Conservation (phyloP, 2,329 filamentous ascomycete genomes). For the Calonectria naviculata region DNA sequence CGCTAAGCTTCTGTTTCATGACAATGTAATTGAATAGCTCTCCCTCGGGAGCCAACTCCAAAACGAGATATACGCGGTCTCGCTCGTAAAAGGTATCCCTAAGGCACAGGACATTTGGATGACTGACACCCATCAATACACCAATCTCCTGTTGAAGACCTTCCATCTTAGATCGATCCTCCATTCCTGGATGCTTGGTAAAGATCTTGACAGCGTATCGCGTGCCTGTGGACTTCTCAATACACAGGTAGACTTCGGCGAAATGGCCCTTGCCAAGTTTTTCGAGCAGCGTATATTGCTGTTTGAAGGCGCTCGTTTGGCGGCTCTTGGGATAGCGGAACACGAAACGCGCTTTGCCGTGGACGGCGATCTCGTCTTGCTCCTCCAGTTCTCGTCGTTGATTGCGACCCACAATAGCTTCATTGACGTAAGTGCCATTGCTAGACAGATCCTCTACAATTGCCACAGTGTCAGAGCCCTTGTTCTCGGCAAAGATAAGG, state of each 20-base stretch:
- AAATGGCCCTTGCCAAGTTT: slow-evolving; percentile 96
- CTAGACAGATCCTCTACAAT: slow-evolving; percentile 93
- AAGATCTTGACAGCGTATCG: slow-evolving; percentile 96
- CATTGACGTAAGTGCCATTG: slow-evolving; percentile 97
- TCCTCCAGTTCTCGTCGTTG: slow-evolving; percentile 89
- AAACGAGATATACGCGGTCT: slow-evolving; percentile 89
- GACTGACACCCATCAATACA: slow-evolving; percentile 96
- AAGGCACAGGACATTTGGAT: slow-evolving; percentile 90
- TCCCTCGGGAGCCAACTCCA: slow-evolving; percentile 91
- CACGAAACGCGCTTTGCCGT: slow-evolving; percentile 87
- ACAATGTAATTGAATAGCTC: slow-evolving; percentile 98
- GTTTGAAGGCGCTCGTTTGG: slow-evolving; percentile 80
- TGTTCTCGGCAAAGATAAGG: slow-evolving; percentile 72
- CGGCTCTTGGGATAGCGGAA: slow-evolving; percentile 88
- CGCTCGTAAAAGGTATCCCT: slow-evolving; percentile 96
- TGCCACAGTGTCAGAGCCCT: slow-evolving; percentile 70
- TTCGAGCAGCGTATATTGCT: slow-evolving; percentile 86
- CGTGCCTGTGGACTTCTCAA: slow-evolving; percentile 85
- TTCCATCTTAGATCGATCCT: slow-evolving; percentile 86
- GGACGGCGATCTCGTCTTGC: slow-evolving; percentile 88
- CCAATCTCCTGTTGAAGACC: slow-evolving; percentile 95
- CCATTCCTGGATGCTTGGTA: slow-evolving; percentile 83
- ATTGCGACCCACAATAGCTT: slow-evolving; percentile 90
- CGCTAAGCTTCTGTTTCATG: slow-evolving; percentile 87
- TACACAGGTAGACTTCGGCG: slow-evolving; percentile 90